phyloP scores from a whole-genome alignment of 495 filamentous ascomycete genomes.

The Xylaria palmicola region DNA sequence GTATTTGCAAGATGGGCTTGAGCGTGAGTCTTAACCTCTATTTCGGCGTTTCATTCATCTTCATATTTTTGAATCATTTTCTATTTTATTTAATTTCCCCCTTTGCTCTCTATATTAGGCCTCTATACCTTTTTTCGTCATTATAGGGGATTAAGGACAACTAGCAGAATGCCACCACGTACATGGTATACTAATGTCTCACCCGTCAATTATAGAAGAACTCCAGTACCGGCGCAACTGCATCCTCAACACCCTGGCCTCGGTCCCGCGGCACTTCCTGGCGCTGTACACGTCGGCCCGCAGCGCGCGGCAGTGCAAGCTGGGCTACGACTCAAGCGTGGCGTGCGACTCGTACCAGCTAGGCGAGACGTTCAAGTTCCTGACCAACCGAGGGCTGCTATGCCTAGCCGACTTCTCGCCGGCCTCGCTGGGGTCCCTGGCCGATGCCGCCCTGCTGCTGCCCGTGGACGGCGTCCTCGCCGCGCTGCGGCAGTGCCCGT shows the following conservation, averaged over 20 bases:
- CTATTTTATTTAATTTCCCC: background rate
- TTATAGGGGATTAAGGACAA: too few relatives aligned
- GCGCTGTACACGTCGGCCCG: conserved; percentile 60
- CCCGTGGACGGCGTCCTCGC: conserved; percentile 38
- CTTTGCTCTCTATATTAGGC: too few relatives aligned
- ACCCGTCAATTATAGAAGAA: conserved; percentile 54
- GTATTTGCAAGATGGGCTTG: conserved; percentile 68
- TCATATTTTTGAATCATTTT: background rate
- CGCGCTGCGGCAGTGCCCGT: conserved; percentile 52
- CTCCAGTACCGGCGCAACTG: conserved; percentile 66
- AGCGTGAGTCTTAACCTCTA: conserved; percentile 57
- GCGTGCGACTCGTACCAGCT: conserved; percentile 85
- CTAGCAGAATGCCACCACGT: background rate
- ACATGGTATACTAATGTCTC: conserved; percentile 17
- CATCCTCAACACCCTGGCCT: conserved; percentile 73
- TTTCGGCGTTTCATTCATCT: background rate
- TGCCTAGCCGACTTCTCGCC: conserved; percentile 48
- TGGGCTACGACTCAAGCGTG: conserved; percentile 70
- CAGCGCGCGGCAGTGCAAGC: conserved; percentile 64
- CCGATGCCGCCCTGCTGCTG: conserved; percentile 30
- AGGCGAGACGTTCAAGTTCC: conserved; percentile 82
- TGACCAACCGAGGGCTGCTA: conserved; percentile 54
- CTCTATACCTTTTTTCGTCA: too few relatives aligned
- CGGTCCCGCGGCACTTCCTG: conserved; percentile 72
- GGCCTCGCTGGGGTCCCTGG: conserved; percentile 28